These are phyloP conservation scores for Talaromyces proteolyticus DNA, from an alignment of 495 filamentous ascomycete species.

Conservation along the genomic window DNA sequence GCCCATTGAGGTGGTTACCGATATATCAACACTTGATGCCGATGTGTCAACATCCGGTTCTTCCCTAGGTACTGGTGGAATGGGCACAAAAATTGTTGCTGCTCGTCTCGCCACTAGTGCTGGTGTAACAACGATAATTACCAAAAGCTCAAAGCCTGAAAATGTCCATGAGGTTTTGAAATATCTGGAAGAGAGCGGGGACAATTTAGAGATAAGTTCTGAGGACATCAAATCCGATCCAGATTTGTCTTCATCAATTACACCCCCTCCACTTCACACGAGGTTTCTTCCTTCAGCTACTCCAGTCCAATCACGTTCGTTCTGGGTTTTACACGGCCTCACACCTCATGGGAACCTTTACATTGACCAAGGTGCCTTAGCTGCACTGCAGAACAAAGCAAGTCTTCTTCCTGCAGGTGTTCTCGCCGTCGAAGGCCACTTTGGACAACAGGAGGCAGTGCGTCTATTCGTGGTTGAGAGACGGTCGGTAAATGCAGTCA, in stretches of 20 bases:
- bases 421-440: slow-evolving; percentile 79
- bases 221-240: too few relatives aligned
- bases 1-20: slow-evolving; percentile 88
- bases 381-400: slow-evolving; percentile 71
- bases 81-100: slow-evolving; percentile 96
- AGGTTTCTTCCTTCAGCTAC: slow-evolving; percentile 84
- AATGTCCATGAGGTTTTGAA: slow-evolving; percentile 84
- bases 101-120: slow-evolving; percentile 90
- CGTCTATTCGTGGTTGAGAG: slow-evolving; percentile 69
- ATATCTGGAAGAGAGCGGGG: slow-evolving; percentile 59
- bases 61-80: slow-evolving; percentile 88
- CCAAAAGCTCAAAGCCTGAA: slow-evolving; percentile 83
- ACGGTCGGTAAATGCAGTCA: slow-evolving; percentile 28
- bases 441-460: slow-evolving; percentile 89
- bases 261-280: slow-evolving; percentile 81
- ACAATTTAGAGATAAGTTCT: slow-evolving; percentile 13
- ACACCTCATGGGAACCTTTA: slow-evolving; percentile 85
- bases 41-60: slow-evolving; percentile 91
- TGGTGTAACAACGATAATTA: slow-evolving; percentile 93
- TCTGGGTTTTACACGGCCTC: slow-evolving; percentile 96
- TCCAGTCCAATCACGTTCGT: slow-evolving; percentile 86
- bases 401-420: slow-evolving; percentile 89
- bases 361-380: slow-evolving; percentile 83
- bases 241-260: background rate
- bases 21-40: slow-evolving; percentile 77